Base-by-base conservation (phyloP, 2,329 filamentous ascomycete species). In the Botrytis hyacinthi region DNA sequence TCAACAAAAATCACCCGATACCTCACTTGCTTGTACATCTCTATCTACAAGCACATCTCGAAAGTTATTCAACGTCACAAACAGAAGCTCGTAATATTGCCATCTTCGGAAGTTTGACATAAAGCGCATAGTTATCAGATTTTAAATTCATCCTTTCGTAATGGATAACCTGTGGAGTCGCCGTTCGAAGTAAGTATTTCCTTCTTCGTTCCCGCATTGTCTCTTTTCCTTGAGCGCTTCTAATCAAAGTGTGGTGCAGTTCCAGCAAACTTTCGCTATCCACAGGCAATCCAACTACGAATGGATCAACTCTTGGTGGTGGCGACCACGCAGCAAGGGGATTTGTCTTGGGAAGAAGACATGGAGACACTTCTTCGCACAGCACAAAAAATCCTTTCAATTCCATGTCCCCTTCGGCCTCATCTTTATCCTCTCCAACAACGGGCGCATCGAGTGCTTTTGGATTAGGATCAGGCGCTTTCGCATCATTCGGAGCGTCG, bases 381-480 rank as follows among this genome's bases (percentile, higher is more conserved):
- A 91, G 90, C 80, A 87, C 87, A 82, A 86, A 88, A 76, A 96
- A 94, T 82, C 92, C 94, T 37, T 95, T 97, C 85, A 92, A 90
- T 82, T 92, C 72, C 40, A 71, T 73, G 72, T 73, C 72, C 46
- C 72, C 72, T 35, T 73, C 72, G 35, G 69, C 44, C 6, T 59
- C 54, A 12, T 73, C 72, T 46, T 62, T 73, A 48, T 48, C 72
- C 57, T 73, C 72, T 12, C 72, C 72, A 35, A 73, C 72, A 20
- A 87, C 89, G 71, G 88, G 88, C 78, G 93, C 93, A 72, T 94
- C 94, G 29, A 95, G 92, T 80, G 95, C 95, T 74, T 99, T 99
- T 84, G 95, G 94, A 69, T 86, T 99, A 75, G 96, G 96, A 59
- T 97, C 94, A 29, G 96, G 96, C 78, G 96, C 96, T 72, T 99